A percentile compares a stretch with the other conserved stretches of the same genome.
Evolutionary conservation across 148 eudicot genomes (phyloP).

Genomic region (Nyssa sinensis): DNA sequence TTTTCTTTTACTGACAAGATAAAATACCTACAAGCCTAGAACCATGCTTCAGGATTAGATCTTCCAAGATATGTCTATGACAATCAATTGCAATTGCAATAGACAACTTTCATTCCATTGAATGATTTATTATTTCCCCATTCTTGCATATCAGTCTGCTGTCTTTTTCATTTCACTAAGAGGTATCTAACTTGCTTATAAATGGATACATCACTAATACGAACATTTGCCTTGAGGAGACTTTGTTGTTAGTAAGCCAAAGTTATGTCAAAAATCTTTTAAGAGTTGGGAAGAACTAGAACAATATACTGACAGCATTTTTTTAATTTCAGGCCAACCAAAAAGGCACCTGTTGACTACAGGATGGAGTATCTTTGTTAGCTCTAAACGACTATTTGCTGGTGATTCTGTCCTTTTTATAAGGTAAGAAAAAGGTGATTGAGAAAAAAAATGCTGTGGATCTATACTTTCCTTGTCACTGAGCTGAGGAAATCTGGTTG

Average conservation of each 20-base stretch:
- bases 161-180: neutral
- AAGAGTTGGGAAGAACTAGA: neutral
- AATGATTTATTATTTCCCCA: neutral
- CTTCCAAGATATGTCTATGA: neutral
- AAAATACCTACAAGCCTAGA: neutral
- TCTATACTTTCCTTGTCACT: neutral
- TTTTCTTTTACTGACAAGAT: neutral
- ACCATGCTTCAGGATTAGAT: neutral
- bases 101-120: constrained; percentile 1
- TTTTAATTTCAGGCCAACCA: constrained; percentile 74
- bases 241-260: neutral
- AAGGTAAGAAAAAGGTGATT: constrained; percentile 44
- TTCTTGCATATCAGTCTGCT: neutral
- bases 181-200: neutral
- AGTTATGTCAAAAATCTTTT: neutral
- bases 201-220: neutral
- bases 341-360: constrained; percentile 96
- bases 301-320: neutral
- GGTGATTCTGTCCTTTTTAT: constrained; percentile 96
- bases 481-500: constrained; percentile 17
- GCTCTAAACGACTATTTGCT: constrained; percentile 85
- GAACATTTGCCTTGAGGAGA: constrained; percentile 1
- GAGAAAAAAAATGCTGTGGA: neutral
- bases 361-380: constrained; percentile 96
- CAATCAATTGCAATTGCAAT: neutral